phyloP scores from a whole-genome alignment of 2,329 filamentous ascomycete species.

The Colletotrichum graminicola region DNA sequence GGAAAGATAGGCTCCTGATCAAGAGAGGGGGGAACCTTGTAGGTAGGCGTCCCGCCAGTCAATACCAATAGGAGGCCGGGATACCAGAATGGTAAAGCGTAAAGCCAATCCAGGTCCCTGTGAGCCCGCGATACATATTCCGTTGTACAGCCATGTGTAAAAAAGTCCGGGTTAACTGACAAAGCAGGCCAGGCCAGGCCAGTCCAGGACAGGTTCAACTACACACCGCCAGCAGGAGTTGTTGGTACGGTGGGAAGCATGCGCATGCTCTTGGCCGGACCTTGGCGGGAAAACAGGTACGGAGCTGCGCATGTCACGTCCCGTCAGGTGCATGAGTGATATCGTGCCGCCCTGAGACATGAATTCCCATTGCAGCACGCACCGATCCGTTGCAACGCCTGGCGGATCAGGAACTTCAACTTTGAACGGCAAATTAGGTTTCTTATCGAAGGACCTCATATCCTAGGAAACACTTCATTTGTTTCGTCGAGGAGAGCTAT shows the following conservation, averaged over 20 bases:
- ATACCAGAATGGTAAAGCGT: neutral
- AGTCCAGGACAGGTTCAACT: neutral
- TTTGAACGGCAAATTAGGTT: constrained; percentile 4
- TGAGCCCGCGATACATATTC: neutral
- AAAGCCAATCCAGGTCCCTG: neutral
- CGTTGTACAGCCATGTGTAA: no score
- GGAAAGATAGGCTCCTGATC: neutral
- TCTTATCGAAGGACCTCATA: neutral
- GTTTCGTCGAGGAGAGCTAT: neutral
- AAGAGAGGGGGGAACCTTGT: neutral
- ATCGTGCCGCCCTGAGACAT: constrained; percentile 2
- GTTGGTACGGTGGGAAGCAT: neutral
- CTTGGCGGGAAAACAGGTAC: neutral
- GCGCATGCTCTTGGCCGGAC: neutral
- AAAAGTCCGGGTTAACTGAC: no score
- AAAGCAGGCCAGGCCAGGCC: neutral
- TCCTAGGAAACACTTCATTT: neutral
- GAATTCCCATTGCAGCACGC: constrained; percentile 1
- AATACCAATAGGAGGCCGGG: neutral
- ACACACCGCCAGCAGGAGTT: neutral
- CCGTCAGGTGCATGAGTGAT: neutral
- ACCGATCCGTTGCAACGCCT: constrained; percentile 20
- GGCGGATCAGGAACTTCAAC: constrained; percentile 12
- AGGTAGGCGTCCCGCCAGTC: neutral
- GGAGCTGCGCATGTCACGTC: neutral